Evolutionary conservation across 805 yeast genomes (phyloP).

Genomic region (Saturnispora mendoncae): DNA sequence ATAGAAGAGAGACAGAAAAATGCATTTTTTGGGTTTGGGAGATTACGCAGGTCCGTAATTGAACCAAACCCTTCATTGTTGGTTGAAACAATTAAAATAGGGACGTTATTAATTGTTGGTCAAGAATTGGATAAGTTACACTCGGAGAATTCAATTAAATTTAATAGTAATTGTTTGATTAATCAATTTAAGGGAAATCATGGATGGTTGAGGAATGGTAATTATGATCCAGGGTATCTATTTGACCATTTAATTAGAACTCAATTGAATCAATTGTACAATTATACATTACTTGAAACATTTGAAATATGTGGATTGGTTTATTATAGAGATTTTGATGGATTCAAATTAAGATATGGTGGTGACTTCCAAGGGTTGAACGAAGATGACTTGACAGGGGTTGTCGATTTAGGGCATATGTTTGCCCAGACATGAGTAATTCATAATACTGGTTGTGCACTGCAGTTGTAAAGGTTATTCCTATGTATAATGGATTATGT

Average conservation of each 20-base stretch:
- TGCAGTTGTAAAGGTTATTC: too few species aligned
- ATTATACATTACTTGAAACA: constrained; percentile 18
- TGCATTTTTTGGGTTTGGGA: constrained; percentile 8
- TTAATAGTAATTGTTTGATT: constrained; percentile 10
- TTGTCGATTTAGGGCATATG: constrained; percentile 24
- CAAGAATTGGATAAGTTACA: constrained; percentile 24
- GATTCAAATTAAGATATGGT: constrained; percentile 22
- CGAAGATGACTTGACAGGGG: constrained; percentile 13
- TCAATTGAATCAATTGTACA: constrained; percentile 19
- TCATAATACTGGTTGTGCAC: too few species aligned
- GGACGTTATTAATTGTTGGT: constrained; percentile 27
- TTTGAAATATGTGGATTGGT: constrained; percentile 28
- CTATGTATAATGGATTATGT: too few species aligned
- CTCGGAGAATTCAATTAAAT: constrained; percentile 9
- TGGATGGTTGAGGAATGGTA: constrained; percentile 14
- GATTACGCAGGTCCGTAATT: constrained; percentile 8
- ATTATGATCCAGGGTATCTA: constrained; percentile 18
- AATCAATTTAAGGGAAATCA: constrained; percentile 14
- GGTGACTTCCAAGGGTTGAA: constrained; percentile 20
- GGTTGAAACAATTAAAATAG: constrained; percentile 25
- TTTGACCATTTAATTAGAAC: constrained; percentile 24
- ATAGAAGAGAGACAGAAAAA: constrained; percentile 2
- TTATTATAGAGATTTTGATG: constrained; percentile 14
- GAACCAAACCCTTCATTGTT: constrained; percentile 7
- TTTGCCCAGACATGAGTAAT: constrained; percentile 17